Percentiles rank a stretch among this genome's conserved stretches.
Evolutionary conservation across 2,329 filamentous ascomycete genomes (phyloP).

Genomic region (Beauveria varroae): DNA sequence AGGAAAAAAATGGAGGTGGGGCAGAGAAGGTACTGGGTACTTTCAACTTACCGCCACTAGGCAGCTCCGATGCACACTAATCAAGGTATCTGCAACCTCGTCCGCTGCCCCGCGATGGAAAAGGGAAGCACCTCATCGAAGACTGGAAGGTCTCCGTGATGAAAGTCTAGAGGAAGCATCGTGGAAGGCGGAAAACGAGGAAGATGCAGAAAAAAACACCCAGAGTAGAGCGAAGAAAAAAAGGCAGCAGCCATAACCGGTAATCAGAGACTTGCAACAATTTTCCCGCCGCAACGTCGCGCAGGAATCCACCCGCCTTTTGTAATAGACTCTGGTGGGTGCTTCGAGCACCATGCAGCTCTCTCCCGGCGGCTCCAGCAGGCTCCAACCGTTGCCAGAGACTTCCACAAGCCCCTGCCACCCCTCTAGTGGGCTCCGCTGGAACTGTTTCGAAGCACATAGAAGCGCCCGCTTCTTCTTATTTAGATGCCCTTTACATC

Average conservation of each 20-base stretch:
- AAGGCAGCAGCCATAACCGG: neutral
- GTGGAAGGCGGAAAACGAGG: neutral
- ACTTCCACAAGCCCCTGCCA: constrained; percentile 28
- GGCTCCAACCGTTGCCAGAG: constrained; percentile 23
- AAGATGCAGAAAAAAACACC: neutral
- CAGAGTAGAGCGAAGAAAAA: neutral
- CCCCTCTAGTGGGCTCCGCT: constrained; percentile 29
- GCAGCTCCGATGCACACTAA: neutral
- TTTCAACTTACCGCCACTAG: neutral
- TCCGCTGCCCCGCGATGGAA: constrained; percentile 11
- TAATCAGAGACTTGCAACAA: neutral
- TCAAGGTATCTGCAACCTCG: constrained; percentile 16
- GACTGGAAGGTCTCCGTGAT: neutral
- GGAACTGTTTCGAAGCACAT: constrained; percentile 37
- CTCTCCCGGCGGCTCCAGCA: constrained; percentile 9
- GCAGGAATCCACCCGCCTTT: constrained; percentile 1
- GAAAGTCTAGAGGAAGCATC: neutral
- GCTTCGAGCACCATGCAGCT: neutral
- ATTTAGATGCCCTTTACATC: constrained; percentile 29
- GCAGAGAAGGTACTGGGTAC: constrained; percentile 12
- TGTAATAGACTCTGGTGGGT: neutral
- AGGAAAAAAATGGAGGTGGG: constrained; percentile 13
- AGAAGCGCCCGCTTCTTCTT: constrained; percentile 32
- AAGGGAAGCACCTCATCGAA: constrained; percentile 7
- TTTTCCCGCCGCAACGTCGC: neutral